Base-by-base conservation (phyloP, 2,329 filamentous ascomycete species). In the Penicillium fuscoglaucum region DNA sequence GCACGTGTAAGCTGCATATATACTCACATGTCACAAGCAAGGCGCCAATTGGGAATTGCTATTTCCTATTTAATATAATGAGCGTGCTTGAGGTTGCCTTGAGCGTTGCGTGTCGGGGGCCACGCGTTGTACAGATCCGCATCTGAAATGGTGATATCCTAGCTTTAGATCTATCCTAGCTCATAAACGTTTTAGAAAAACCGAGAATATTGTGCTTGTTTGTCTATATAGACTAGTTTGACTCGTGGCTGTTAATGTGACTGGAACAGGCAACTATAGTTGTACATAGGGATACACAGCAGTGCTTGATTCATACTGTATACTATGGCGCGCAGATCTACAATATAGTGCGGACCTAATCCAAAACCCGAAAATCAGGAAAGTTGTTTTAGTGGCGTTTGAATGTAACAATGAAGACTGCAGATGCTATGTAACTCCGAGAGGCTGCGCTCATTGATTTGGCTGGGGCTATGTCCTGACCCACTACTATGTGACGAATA, bases 101-200 rank as follows among this genome's bases (percentile, higher is more conserved):
- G 51, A 58, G 55, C 39, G 45, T 62, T 60, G 56, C 53, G 59
- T 21, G 21, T 58, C 55, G 26, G 41, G 46, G 46, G 54, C 60
- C 57, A 63, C 58, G 49, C 53, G 59, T 57, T 62, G 54, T 55
- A 61, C 56, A 50, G 45, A 39, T 52, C 33, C 31, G 12, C 46
- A 46, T 54, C 10, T 41, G 43, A 19, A 45, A n/a, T 26, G 21
- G 44, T 48, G 40, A 41, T 35, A 19, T 39, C 35, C 51, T 49
- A 47, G 28, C 12, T 52, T 39, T 33, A 35, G 40, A 49, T 58
- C 28, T 31, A 58, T 55, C 33, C 45, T 29, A 29, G 37, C 29
- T 5, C 7, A 3, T 19, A 39, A 13, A 6, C 2, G 10, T 24
- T 52, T 40, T 15, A 13, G 3, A 4, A 12, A 6, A 44, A 31